phyloP scores from a whole-genome alignment of 352 stramenopile genomes.

The Elongisporangium undulatum region DNA sequence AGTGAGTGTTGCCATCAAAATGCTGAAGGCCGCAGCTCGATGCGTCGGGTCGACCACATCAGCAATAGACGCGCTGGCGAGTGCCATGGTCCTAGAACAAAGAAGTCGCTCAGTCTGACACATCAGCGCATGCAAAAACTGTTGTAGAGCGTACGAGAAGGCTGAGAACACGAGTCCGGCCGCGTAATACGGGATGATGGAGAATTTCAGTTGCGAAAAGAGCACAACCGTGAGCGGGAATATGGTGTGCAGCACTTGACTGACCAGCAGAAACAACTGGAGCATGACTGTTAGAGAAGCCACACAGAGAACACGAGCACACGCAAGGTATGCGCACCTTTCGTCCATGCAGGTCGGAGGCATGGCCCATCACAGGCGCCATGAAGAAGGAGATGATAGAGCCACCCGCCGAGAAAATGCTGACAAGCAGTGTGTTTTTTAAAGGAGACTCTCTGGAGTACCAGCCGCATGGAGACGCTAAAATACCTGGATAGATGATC shows the following conservation, averaged over 20 bases:
- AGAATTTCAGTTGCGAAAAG: constrained; percentile 46
- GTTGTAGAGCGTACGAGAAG: constrained; percentile 33
- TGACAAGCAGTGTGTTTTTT: no score
- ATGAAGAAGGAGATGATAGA: constrained; percentile 62
- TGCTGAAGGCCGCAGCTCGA: constrained; percentile 47
- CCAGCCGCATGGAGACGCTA: no score
- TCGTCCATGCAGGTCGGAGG: constrained; percentile 67
- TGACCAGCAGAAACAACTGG: constrained; percentile 67
- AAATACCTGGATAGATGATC: constrained; percentile 64
- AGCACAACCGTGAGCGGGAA: constrained; percentile 69
- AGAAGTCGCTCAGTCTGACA: no score
- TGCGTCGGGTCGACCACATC: constrained; percentile 53
- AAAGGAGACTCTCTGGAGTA: no score
- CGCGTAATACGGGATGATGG: constrained; percentile 62
- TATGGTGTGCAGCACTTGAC: constrained; percentile 46
- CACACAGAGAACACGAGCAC: background rate
- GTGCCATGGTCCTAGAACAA: constrained; percentile 33
- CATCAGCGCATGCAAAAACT: background rate
- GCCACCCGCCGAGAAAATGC: constrained; percentile 57
- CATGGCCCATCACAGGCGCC: constrained; percentile 67
- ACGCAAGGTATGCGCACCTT: constrained; percentile 35
- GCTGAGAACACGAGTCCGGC: constrained; percentile 46
- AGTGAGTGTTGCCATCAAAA: constrained; percentile 51
- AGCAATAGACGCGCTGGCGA: constrained; percentile 53
- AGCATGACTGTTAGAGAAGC: background rate